Base-by-base conservation (phyloP, 768 basidiomycete genomes). In the Amanita fuliginea region DNA sequence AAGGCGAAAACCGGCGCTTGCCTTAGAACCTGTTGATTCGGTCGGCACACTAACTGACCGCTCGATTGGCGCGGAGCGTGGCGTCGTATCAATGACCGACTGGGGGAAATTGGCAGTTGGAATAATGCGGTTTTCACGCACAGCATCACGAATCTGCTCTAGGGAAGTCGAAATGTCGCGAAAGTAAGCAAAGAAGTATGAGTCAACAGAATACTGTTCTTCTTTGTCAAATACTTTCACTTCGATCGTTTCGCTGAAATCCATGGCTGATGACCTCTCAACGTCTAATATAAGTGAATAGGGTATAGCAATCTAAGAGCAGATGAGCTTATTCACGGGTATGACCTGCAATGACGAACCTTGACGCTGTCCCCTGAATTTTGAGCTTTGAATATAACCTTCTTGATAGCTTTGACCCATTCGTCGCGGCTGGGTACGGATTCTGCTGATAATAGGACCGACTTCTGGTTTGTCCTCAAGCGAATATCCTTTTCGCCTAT, bases 341-440 rank as follows among this genome's bases (percentile, higher is more conserved):
- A 24, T 40, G 10, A 14, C 57, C 10, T 32, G 32, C 1, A 32
- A 13, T 13, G 32, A 13, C 64, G 22, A 55, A 86, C 89, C 76
- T 97, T 97, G 56, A 97, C 92, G 57, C 80, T 87, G 59, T 97
- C 92, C 2, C 96, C 95, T 75, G 85, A 85, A 63, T 97, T 96
- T 69, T 97, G 94, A 13, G 86, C 84, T 62, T 92, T 91, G 71
- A 98, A 94, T 48, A 97, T 92, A 48, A 93, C 85, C 64, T 87
- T 95, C 51, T 84, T 79, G 53, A 99, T 83, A 7, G 90, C 83
- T 63, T 96, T 97, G 42, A 98, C 83, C 95, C 95, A 99, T 66
- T 95, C 92, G 42, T 92, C 84, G 42, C 89, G 77, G 60, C 83
- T 90, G 1, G 87, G 83, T 7, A 81, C 67, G 22, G 88, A 91